phyloP scores from a whole-genome alignment of 371 early-diverging fungal species.

The Funneliformis caledonium region DNA sequence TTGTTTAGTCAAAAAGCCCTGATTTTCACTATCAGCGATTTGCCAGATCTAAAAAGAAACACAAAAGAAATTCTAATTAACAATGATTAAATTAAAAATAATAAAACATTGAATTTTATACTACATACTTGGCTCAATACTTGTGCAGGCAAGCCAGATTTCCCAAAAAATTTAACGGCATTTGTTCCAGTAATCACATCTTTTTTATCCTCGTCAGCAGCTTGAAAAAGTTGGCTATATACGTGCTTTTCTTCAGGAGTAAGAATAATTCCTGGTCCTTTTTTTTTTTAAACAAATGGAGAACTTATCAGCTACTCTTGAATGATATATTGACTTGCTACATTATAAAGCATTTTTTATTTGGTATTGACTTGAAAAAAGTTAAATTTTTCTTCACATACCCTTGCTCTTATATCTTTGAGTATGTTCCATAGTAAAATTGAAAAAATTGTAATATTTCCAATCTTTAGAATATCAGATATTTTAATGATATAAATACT shows the following conservation, averaged over 20 bases:
- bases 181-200: conserved; percentile 74
- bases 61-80: not conserved
- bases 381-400: too few species aligned
- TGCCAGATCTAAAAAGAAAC: conserved; percentile 74
- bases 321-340: too few species aligned
- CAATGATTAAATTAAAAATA: not conserved
- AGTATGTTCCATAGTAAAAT: too few species aligned
- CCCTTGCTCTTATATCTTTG: too few species aligned
- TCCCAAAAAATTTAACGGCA: conserved; percentile 81
- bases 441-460: too few species aligned
- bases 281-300: not conserved
- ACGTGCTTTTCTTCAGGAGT: conserved; percentile 68
- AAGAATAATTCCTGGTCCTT: conserved; percentile 48
- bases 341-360: too few species aligned
- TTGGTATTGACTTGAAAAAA: too few species aligned
- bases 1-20: conserved; percentile 73
- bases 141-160: conserved; percentile 70
- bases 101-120: not conserved
- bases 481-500: too few species aligned
- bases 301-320: too few species aligned
- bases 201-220: conserved; percentile 69
- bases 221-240: conserved; percentile 69
- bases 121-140: conserved; percentile 68
- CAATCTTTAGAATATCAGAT: too few species aligned
- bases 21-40: conserved; percentile 74